Conservation (phyloP, 2,329 filamentous ascomycete species). For the Incumbomyces delicatus region DNA sequence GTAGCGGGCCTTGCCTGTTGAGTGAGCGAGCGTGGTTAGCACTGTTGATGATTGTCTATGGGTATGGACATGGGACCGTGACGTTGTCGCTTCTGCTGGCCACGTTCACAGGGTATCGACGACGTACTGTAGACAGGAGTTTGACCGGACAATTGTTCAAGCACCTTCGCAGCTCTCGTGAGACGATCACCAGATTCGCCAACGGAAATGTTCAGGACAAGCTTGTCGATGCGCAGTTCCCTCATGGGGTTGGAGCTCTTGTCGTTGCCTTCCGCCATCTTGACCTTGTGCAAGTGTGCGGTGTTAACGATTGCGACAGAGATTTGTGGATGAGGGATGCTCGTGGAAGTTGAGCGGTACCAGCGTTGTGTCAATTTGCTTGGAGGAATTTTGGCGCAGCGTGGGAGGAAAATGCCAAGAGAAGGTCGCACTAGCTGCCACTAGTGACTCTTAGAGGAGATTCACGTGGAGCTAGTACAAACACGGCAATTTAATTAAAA, state of each 20-base stretch:
- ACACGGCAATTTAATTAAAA: background rate
- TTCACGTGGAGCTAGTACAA: background rate
- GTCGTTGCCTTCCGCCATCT: constrained; percentile 55
- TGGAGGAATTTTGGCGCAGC: constrained; percentile 2
- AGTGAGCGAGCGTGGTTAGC: constrained; percentile 10
- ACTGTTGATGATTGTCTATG: background rate
- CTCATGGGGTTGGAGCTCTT: constrained; percentile 98
- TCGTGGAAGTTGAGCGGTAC: background rate
- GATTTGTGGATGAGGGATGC: background rate
- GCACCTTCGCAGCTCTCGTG: constrained; percentile 98
- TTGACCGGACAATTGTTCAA: constrained; percentile 99
- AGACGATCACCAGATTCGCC: constrained; percentile 99
- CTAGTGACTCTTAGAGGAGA: no score
- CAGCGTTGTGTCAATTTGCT: background rate
- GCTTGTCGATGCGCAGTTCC: constrained; percentile 98
- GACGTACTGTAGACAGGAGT: constrained; percentile 95
- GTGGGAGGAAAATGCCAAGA: constrained; percentile 4
- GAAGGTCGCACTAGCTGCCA: no score
- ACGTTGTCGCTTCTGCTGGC: no score
- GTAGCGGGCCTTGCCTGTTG: constrained; percentile 93
- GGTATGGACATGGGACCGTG: no score
- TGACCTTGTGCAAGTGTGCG: constrained; percentile 16
- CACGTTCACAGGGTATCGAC: constrained; percentile 11
- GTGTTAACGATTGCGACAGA: constrained; percentile 24
- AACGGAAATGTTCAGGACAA: constrained; percentile 98